A percentile compares a stretch with the other conserved stretches of the same genome.
Conservation (phyloP, 2,329 filamentous ascomycete species). For the Cercospora citrullina region DNA sequence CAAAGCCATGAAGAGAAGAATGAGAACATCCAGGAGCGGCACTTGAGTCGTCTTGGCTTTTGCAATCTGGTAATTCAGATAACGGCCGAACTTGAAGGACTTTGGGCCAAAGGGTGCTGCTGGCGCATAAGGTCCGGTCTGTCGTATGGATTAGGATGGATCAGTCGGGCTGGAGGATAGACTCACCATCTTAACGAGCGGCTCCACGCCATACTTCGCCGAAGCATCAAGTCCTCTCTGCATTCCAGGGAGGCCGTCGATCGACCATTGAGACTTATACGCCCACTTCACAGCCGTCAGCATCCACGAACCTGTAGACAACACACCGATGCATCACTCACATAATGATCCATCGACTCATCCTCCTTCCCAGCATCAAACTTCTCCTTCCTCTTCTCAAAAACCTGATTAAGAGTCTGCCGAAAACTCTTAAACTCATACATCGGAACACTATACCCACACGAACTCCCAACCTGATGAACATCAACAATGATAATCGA, state of each 20-base stretch:
- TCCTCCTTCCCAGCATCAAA: slow-evolving; percentile 40
- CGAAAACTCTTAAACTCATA: slow-evolving; percentile 47
- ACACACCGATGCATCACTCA: too few relatives aligned
- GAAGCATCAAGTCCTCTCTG: slow-evolving; percentile 42
- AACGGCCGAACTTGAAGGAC: slow-evolving; percentile 24
- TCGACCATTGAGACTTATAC: slow-evolving; percentile 45
- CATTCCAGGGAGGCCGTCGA: slow-evolving; percentile 50
- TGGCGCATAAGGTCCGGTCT: slow-evolving; percentile 27
- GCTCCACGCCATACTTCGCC: slow-evolving; percentile 41
- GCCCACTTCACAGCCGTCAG: slow-evolving; percentile 38
- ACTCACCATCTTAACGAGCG: slow-evolving; percentile 47
- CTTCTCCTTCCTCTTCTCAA: slow-evolving; percentile 43
- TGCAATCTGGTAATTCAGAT: slow-evolving; percentile 21
- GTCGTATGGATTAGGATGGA: background rate
- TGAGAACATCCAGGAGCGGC: slow-evolving; percentile 19
- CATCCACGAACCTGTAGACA: too few relatives aligned
- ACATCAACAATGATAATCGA: slow-evolving; percentile 46
- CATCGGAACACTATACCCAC: slow-evolving; percentile 47
- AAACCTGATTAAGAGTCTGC: slow-evolving; percentile 44
- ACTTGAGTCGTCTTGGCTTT: slow-evolving; percentile 18
- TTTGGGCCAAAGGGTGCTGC: slow-evolving; percentile 23
- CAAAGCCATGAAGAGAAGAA: slow-evolving; percentile 21
- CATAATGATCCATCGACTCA: slow-evolving; percentile 45
- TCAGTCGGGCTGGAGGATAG: background rate
- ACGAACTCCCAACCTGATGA: slow-evolving; percentile 47